phyloP scores from a whole-genome alignment of 768 basidiomycete species.

The Sarcodon sp. region DNA sequence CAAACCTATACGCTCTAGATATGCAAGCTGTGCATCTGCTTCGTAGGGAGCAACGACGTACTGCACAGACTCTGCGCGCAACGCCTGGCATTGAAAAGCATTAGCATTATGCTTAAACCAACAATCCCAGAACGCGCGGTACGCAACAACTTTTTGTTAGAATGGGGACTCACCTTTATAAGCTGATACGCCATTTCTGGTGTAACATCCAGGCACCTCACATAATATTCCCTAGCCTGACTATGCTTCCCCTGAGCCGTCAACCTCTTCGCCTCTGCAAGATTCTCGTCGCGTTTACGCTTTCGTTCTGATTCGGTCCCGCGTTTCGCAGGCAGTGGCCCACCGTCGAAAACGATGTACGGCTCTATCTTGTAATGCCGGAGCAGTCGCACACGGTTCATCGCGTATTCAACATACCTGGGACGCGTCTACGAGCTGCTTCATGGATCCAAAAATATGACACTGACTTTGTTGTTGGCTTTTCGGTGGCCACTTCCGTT shows the following conservation, averaged over 20 bases:
- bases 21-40: constrained; percentile 94
- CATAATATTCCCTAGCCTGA: constrained; percentile 80
- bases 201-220: constrained; percentile 89
- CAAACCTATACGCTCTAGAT: constrained; percentile 69
- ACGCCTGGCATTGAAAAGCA: constrained; percentile 39
- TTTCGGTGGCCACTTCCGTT: constrained; percentile 79
- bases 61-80: constrained; percentile 64
- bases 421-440: not conserved
- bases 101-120: constrained; percentile 3
- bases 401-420: constrained; percentile 94
- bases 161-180: constrained; percentile 63
- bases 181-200: constrained; percentile 96
- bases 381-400: constrained; percentile 83
- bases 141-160: not conserved
- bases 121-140: constrained; percentile 2
- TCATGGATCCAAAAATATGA: not conserved
- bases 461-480: constrained; percentile 69
- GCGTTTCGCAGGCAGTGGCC: constrained; percentile 88
- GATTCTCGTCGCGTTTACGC: constrained; percentile 62
- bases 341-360: constrained; percentile 93
- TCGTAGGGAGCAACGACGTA: constrained; percentile 98
- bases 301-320: constrained; percentile 77
- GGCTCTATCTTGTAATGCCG: constrained; percentile 78
- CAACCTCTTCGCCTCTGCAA: constrained; percentile 60
- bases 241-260: constrained; percentile 64